Base-by-base conservation (phyloP, 768 basidiomycete genomes). In the Coprinellus micaceus region DNA sequence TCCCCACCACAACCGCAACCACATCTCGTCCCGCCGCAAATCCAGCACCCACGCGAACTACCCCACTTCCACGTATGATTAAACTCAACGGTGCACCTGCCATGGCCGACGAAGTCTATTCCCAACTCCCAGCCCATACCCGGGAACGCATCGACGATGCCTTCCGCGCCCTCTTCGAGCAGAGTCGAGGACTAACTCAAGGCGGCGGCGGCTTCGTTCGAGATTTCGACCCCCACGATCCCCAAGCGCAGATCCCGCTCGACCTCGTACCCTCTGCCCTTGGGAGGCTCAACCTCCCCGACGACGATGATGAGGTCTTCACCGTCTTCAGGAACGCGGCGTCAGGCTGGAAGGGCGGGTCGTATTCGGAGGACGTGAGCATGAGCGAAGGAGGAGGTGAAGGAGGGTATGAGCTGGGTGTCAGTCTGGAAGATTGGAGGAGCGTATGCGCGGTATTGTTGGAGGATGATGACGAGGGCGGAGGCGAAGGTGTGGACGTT, bases 391-490 rank as follows among this genome's bases (percentile, higher is more conserved):
- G 21, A 17, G 17, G n/a, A 37, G 22, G 19, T 7, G 17, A 24
- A 25, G 12, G 4, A 7, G 26, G 60, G 2, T 60, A 64, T 4
- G 53, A 58, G 5, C 56, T 53, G 4, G 60, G 63, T 17, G 80
- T 94, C 24, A 81, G 77, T 60, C 73, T 77, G 48, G 82, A 84
- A 26, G 91, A 92, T 65, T 94, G 88, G 88, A 80, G 88, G 36
- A 79, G 88, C 12, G 87, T 94, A 3, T 93, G 91, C 65, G 83
- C 86, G 10, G 86, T 86, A 3, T 72, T 94, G 12, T 74, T 93
- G 3, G 86, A 83, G 57, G 72, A 70, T 2, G 65, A 45, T 12
- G 65, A 51, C 3, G 69, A 64, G 50, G 64, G 62, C 22, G 66
- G 58, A 28, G 61, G 63, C 0, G 49, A 45, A 15, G 51, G 51